Percentiles rank a stretch among this genome's conserved stretches.
Evolutionary conservation across 768 basidiomycete species (phyloP).

Genomic region (Lepiota venenata): DNA sequence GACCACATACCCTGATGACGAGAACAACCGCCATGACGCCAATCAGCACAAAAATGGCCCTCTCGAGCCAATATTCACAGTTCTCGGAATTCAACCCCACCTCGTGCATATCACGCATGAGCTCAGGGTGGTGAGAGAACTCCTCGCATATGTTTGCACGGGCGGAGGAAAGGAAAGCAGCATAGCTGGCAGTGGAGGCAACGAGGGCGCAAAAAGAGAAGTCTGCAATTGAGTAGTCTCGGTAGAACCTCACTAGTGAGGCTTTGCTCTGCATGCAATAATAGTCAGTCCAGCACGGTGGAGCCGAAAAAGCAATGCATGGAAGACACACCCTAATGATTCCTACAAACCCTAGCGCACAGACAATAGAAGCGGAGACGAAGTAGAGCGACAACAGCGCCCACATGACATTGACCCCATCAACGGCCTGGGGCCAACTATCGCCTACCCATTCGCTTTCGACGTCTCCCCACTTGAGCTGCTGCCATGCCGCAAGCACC

Average conservation of each 20-base stretch:
- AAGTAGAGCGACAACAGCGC: constrained; percentile 66
- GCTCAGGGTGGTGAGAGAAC: constrained; percentile 69
- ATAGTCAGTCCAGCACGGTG: constrained; percentile 5
- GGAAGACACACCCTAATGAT: constrained; percentile 53
- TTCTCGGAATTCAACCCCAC: constrained; percentile 76
- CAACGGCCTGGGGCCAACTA: constrained; percentile 20
- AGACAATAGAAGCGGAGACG: constrained; percentile 59
- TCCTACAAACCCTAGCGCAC: constrained; percentile 64
- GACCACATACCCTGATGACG: constrained; percentile 57
- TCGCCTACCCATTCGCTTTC: constrained; percentile 16
- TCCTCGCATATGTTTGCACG: constrained; percentile 70
- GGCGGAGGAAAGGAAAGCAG: constrained; percentile 50
- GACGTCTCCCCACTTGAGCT: constrained; percentile 16
- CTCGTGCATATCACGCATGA: constrained; percentile 66
- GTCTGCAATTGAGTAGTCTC: constrained; percentile 79
- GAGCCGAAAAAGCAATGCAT: background rate
- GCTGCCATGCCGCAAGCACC: constrained; percentile 23
- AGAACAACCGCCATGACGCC: constrained; percentile 58
- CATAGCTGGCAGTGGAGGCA: constrained; percentile 53
- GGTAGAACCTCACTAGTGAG: constrained; percentile 71
- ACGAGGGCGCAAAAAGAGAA: constrained; percentile 66
- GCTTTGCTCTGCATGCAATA: constrained; percentile 47
- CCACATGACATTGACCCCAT: constrained; percentile 53
- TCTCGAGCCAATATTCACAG: constrained; percentile 77
- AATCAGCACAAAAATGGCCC: constrained; percentile 56